Evolutionary conservation across 1,284 basidiomycete genomes (phyloP), one percentile per base, ranked within the genome.

Genomic region (Microbotryomycetes sp.): DNA sequence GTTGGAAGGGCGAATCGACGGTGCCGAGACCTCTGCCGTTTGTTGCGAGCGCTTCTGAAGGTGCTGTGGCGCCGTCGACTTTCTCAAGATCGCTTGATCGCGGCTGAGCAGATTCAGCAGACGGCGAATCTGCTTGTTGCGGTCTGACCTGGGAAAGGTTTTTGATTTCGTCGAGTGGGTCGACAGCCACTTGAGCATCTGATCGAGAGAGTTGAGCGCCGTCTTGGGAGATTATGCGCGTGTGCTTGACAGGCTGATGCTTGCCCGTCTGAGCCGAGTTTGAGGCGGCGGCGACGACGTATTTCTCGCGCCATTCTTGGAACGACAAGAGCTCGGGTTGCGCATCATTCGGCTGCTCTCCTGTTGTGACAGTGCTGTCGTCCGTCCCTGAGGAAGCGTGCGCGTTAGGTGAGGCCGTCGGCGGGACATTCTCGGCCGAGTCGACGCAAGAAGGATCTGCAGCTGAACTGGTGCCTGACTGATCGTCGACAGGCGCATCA

Each of bases 271-370:
- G 52, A 16, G 54, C 56, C 28, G 57, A 51, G 45, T 66, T n/a
- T n/a, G 59, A 45, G 29, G 61, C 57, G 15, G 57, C 52, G 21
- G 55, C 48, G 29, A 60, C 59, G 53, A 62, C 60, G 52, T 61
- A 65, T 28, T 60, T 61, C 3, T 66, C 67, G 2, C 56, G 53
- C 91, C 90, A 93, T 64, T 93, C 90, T 70, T 92, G 88, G 71
- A 94, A 94, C 0, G 87, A 87, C 24, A 91, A 81, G 29, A 92
- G 78, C 56, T 87, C 85, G 28, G 66, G 68, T 41, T 9, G 35
- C 9, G 18, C 18, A 18, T 41, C 35, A 18, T 9, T 18, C 18
- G 35, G 18, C 18, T 41, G 11, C 35, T 41, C 11, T 11, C 35
- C 18, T 41, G 35, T 41, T 18, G 35, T 41, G 11, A 11, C 35